Base-by-base conservation (phyloP, 2,329 filamentous ascomycete species). In the Venturia oleaginea region DNA sequence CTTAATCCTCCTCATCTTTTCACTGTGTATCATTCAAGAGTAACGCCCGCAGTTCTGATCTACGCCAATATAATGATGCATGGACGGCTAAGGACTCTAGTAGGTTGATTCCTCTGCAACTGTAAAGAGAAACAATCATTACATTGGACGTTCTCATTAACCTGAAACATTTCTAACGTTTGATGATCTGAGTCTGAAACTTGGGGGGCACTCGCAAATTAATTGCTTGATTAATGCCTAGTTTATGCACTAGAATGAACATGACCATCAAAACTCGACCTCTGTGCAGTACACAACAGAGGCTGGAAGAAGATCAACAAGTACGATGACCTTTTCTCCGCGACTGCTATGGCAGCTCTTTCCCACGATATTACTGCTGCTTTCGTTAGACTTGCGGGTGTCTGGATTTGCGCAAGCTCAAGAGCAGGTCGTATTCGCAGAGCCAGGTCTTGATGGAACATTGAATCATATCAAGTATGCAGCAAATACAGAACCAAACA, bases 381-480 rank as follows among this genome's bases (percentile, higher is more conserved):
- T 57, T 1, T 57, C 51, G 2, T 15, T 57, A 22, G 30, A 57
- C n/a, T 5, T n/a, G 11, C 51, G 51, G 17, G 24, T 57, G 4
- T 57, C 51, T 22, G 51, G 51, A 19, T 34, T 34, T 57, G 27
- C 51, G 15, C 51, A 34, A 34, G 51, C 51, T 19, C 51, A 57
- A 34, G 51, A 57, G 51, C 51, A 57, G 51, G 27, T 13, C 19
- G 15, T 34, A 32, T 11, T 57, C 13, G 15, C 15, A 37, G 43
- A 62, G 6, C 61, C 61, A 32, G 42, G 61, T n/a, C 43, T 51
- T 24, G 61, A 62, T 27, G 40, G 10, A 11, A 62, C 61, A 17
- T 37, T 62, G 10, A 37, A 62, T n/a, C 61, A 62, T 38, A 51
- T 62, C 1, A 8, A 62, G 30, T 62, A 62, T 51, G 17, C 11